Conservation (phyloP, 2,329 filamentous ascomycete species). For the Penicillium olsonii region DNA sequence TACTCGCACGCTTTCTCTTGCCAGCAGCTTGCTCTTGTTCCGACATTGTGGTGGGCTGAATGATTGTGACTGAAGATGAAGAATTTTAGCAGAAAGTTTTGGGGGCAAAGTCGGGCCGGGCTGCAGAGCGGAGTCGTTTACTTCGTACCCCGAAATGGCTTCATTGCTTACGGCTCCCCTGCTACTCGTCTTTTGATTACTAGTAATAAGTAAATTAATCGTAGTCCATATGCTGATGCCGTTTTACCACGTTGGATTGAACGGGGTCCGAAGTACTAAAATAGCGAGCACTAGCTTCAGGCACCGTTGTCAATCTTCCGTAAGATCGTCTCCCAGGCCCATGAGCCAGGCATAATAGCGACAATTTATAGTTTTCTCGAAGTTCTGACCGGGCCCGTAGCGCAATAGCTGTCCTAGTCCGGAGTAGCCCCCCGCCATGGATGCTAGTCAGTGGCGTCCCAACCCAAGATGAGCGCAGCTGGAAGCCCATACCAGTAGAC, state of each 20-base stretch:
- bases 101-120: conserved; percentile 7
- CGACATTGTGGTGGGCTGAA: conserved; percentile 30
- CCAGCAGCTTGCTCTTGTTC: conserved; percentile 34
- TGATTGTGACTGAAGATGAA: conserved; percentile 14
- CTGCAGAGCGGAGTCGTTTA: background rate
- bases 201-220: too few relatives aligned
- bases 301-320: background rate
- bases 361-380: too few relatives aligned
- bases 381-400: too few relatives aligned
- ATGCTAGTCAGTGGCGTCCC: too few relatives aligned
- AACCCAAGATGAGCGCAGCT: background rate
- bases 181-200: too few relatives aligned
- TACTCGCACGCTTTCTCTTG: conserved; percentile 44
- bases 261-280: background rate
- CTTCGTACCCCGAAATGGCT: too few relatives aligned
- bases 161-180: too few relatives aligned
- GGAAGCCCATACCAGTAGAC: too few relatives aligned
- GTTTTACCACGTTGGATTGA: background rate
- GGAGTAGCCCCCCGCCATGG: too few relatives aligned
- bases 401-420: too few relatives aligned
- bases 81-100: conserved; percentile 20
- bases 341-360: too few relatives aligned
- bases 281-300: background rate
- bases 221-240: background rate
- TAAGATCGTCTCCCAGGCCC: background rate